Conservation (phyloP, 2,329 filamentous ascomycete genomes). For the Colletotrichum acutatum region DNA sequence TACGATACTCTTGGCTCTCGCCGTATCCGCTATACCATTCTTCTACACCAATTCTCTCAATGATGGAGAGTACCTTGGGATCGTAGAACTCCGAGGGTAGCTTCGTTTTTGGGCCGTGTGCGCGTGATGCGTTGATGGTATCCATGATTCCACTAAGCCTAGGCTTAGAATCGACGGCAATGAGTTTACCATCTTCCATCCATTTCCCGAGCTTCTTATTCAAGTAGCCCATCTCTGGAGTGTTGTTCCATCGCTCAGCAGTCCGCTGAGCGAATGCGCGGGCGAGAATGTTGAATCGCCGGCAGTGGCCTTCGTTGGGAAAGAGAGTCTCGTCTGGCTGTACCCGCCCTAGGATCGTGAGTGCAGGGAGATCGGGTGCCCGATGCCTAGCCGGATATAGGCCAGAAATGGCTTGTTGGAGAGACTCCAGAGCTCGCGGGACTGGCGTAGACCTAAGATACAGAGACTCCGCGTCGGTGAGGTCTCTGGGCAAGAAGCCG, state of each 20-base stretch:
- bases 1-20: constrained; percentile 88
- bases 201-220: constrained; percentile 82
- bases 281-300: constrained; percentile 76
- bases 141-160: constrained; percentile 93
- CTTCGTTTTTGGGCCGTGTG: constrained; percentile 82
- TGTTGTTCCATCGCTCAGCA: constrained; percentile 78
- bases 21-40: constrained; percentile 93
- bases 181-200: constrained; percentile 79
- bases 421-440: constrained; percentile 79
- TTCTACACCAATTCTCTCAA: constrained; percentile 82
- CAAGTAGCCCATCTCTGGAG: constrained; percentile 85
- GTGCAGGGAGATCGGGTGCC: constrained; percentile 62
- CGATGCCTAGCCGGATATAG: constrained; percentile 72
- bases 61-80: constrained; percentile 72
- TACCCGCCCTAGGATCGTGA: constrained; percentile 71
- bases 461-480: constrained; percentile 65
- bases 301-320: constrained; percentile 79
- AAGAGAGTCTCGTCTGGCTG: constrained; percentile 81
- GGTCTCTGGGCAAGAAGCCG: constrained; percentile 72
- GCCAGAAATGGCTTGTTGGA: constrained; percentile 80
- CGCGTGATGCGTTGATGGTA: constrained; percentile 87
- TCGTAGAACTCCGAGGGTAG: constrained; percentile 93
- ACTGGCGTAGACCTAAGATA: constrained; percentile 82
- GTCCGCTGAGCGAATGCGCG: constrained; percentile 78
- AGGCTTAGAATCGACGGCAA: constrained; percentile 87